These are phyloP conservation scores for Fusarium armeniacum DNA, from an alignment of 2,329 filamentous ascomycete species.

Conservation along the genomic window DNA sequence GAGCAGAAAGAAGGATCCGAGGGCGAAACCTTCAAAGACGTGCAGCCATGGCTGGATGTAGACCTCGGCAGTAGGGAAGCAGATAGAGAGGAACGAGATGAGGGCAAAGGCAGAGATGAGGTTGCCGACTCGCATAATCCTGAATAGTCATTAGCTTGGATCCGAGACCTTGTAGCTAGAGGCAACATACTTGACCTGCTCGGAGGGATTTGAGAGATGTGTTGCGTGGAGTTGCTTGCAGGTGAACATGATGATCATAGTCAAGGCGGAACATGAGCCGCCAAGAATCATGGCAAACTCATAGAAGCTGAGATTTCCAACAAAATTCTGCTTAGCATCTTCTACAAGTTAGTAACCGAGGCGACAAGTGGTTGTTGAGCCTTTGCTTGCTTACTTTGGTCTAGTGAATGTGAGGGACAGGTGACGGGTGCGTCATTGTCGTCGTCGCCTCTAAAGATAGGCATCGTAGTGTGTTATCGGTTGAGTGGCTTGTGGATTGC, in stretches of 20 bases:
- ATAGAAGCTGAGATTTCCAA: conserved; percentile 29
- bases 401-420: conserved; percentile 22
- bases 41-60: conserved; percentile 42
- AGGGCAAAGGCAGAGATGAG: conserved; percentile 37
- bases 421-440: conserved; percentile 6
- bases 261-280: conserved; percentile 38
- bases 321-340: conserved; percentile 36
- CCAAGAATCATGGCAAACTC: conserved; percentile 38
- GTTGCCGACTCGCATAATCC: conserved; percentile 40
- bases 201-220: conserved; percentile 38
- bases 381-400: conserved; percentile 10
- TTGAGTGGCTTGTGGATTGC: not conserved
- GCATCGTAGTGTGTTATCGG: not conserved
- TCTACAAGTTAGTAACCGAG: not conserved
- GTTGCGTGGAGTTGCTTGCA: conserved; percentile 38
- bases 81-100: conserved; percentile 38
- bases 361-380: not conserved
- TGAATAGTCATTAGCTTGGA: not conserved
- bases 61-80: conserved; percentile 25
- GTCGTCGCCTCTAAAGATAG: not conserved
- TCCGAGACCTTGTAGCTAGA: fast-evolving
- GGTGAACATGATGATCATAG: conserved; percentile 34
- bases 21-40: conserved; percentile 36
- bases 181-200: conserved; percentile 42
- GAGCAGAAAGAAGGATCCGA: conserved; percentile 43